Conservation (phyloP, 2,329 filamentous ascomycete species). For the Aspergillus hiratsukae region DNA sequence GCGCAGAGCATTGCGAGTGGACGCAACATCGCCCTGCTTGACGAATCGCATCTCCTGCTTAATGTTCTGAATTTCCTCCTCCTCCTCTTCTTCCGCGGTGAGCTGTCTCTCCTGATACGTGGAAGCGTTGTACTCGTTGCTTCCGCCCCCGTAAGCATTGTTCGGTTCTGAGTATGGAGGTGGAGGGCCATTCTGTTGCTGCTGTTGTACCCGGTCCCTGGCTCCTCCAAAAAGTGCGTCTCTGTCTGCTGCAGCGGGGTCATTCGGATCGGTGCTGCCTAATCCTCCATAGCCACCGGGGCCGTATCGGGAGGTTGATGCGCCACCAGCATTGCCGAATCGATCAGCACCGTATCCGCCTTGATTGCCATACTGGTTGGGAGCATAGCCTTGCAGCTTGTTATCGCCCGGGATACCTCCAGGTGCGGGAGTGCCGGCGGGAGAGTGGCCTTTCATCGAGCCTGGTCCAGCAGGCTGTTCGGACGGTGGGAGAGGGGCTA, state of each 20-base stretch:
- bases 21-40: constrained; percentile 72
- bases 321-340: constrained; percentile 46
- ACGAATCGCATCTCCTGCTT: constrained; percentile 71
- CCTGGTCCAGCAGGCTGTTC: constrained; percentile 23
- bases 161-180: constrained; percentile 22
- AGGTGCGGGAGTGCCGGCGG: constrained; percentile 20
- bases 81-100: constrained; percentile 74
- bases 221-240: constrained; percentile 58
- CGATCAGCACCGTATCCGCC: constrained; percentile 50
- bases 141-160: constrained; percentile 29
- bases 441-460: constrained; percentile 4
- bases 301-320: constrained; percentile 44
- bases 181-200: constrained; percentile 31
- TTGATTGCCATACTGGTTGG: constrained; percentile 42
- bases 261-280: constrained; percentile 46
- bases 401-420: constrained; percentile 28
- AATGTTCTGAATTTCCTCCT: constrained; percentile 66
- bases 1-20: constrained; percentile 64
- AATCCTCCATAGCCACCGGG: constrained; percentile 54
- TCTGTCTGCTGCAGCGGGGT: constrained; percentile 49
- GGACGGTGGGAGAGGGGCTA: constrained; percentile 31
- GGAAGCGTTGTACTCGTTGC: constrained; percentile 32
- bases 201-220: constrained; percentile 46
- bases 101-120: constrained; percentile 67
- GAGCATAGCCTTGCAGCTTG: constrained; percentile 35